These are phyloP conservation scores for Lumnitzera racemosa DNA, from an alignment of 345 rosid genomes.

Conservation along the genomic window DNA sequence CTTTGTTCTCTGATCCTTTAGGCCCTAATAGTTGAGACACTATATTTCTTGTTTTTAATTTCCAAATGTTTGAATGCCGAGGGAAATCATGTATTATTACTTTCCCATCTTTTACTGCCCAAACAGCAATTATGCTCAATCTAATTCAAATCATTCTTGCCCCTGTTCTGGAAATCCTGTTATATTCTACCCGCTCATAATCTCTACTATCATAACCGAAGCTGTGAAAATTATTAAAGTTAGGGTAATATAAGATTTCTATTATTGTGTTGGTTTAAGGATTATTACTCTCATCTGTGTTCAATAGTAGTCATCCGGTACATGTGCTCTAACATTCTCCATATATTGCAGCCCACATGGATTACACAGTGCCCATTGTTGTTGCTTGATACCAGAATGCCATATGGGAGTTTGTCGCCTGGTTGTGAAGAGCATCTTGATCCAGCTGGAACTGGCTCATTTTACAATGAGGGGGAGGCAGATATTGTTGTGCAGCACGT, in stretches of 20 bases:
- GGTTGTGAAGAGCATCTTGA: constrained; percentile 95
- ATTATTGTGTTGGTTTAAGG: not conserved
- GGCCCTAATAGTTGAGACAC: too few species aligned
- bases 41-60: too few species aligned
- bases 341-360: constrained; percentile 73
- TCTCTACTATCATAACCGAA: too few species aligned
- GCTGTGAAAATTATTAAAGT: too few species aligned
- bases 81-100: too few species aligned
- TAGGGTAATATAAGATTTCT: not conserved
- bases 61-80: too few species aligned
- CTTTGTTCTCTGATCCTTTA: too few species aligned
- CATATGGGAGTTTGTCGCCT: constrained; percentile 80
- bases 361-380: constrained; percentile 83
- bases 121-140: too few species aligned
- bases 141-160: too few species aligned
- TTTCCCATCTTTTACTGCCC: too few species aligned
- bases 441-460: constrained; percentile 95
- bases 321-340: not conserved
- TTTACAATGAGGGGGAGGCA: constrained; percentile 96
- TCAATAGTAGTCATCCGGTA: not conserved
- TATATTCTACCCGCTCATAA: too few species aligned
- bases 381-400: constrained; percentile 94
- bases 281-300: not conserved
- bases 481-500: constrained; percentile 91
- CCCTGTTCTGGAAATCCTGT: too few species aligned